These are phyloP conservation scores for Neonectria sp. DNA, from an alignment of 2,329 filamentous ascomycete species.

Conservation along the genomic window DNA sequence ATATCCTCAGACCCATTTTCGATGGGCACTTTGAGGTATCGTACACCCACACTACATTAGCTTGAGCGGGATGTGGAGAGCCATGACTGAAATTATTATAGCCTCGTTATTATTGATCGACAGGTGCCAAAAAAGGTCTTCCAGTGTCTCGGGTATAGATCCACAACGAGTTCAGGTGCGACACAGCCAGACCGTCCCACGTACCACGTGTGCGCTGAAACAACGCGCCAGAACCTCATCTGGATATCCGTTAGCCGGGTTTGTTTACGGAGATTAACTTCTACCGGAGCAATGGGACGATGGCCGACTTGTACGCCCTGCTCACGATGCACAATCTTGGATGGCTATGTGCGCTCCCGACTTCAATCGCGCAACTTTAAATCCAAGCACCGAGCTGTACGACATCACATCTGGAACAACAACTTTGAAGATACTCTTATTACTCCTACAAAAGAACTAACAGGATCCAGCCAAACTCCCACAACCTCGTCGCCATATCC, in stretches of 20 bases:
- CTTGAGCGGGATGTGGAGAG: not conserved
- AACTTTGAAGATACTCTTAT: not conserved
- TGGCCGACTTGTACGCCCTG: not conserved
- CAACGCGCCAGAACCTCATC: not conserved
- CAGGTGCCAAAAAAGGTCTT: not conserved
- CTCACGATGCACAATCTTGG: not conserved
- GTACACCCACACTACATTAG: not conserved
- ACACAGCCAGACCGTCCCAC: not conserved
- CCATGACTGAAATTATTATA: not conserved
- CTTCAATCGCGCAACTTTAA: not conserved
- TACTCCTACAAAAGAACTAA: conserved; percentile 1
- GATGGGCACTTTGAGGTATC: no score
- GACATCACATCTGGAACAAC: not conserved
- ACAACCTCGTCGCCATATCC: not conserved
- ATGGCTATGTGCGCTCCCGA: not conserved
- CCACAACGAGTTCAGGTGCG: not conserved
- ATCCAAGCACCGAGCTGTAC: not conserved
- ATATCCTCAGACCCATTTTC: not conserved
- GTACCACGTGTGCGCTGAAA: not conserved
- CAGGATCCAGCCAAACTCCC: not conserved
- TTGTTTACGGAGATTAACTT: not conserved
- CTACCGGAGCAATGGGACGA: not conserved
- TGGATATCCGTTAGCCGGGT: not conserved
- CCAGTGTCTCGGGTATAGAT: not conserved
- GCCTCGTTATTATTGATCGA: not conserved